Percentiles rank a stretch among this genome's conserved stretches.
Conservation (phyloP, 768 basidiomycete species). For the Macrolepiota dolichaula region DNA sequence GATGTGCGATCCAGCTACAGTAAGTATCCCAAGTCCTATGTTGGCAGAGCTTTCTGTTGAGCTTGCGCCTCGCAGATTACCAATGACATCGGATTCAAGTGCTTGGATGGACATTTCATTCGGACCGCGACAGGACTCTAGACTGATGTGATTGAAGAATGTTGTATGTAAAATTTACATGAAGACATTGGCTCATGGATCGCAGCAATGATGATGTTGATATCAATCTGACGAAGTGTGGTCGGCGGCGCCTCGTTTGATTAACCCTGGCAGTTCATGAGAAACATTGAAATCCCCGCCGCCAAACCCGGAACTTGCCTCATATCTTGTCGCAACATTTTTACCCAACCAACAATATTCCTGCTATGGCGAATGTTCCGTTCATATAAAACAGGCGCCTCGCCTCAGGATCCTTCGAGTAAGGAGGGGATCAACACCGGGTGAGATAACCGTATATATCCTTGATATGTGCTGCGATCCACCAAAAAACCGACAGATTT, state of each 20-base stretch:
- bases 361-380: background rate
- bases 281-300: background rate
- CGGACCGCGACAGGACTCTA: slow-evolving; percentile 29
- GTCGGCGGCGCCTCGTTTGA: background rate
- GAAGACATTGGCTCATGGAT: background rate
- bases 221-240: background rate
- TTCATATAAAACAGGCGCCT: background rate
- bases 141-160: background rate
- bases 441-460: background rate
- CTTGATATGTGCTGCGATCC: background rate
- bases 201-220: background rate
- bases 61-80: slow-evolving; percentile 27
- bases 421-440: too few relatives aligned
- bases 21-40: slow-evolving; percentile 20
- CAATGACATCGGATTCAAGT: slow-evolving; percentile 48
- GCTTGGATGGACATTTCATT: slow-evolving; percentile 43
- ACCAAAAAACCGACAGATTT: background rate
- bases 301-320: background rate
- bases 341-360: background rate
- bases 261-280: background rate
- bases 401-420: background rate
- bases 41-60: background rate
- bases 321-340: background rate
- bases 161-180: background rate
- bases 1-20: slow-evolving; percentile 55